These are phyloP conservation scores for Trichoderma sp. DNA, from an alignment of 2,329 filamentous ascomycete genomes.

Conservation along the genomic window DNA sequence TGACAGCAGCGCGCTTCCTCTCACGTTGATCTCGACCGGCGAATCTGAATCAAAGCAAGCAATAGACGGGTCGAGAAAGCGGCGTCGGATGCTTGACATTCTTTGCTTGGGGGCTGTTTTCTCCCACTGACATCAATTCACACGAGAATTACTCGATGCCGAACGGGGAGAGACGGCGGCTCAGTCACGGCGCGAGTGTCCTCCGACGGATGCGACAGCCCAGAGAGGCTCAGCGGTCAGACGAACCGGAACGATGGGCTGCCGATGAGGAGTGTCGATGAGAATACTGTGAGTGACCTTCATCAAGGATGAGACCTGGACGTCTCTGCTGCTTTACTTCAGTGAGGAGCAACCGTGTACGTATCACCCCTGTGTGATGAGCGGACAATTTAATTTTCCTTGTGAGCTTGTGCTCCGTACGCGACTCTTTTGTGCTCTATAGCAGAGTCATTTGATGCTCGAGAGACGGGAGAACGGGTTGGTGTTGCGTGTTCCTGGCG, in stretches of 20 bases:
- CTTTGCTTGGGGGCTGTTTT: conserved; percentile 5
- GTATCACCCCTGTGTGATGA: not conserved
- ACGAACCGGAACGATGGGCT: not conserved
- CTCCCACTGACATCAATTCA: not conserved
- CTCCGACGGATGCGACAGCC: conserved; percentile 12
- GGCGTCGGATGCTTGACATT: not conserved
- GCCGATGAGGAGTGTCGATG: not conserved
- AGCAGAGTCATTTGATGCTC: not conserved
- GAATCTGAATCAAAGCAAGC: not conserved
- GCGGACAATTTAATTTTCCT: not conserved
- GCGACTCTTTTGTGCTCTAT: not conserved
- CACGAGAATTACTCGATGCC: not conserved
- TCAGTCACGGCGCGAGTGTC: not conserved
- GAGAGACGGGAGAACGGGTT: not conserved
- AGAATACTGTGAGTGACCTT: not conserved
- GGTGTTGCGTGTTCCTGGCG: not conserved
- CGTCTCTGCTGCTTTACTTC: not conserved
- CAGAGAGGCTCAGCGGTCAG: conserved; percentile 10
- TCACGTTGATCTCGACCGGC: too few relatives aligned
- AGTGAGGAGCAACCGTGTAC: too few relatives aligned
- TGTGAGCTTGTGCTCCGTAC: not conserved
- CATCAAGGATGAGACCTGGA: not conserved
- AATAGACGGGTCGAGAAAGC: not conserved
- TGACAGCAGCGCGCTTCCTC: too few relatives aligned
- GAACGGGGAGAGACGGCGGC: conserved; percentile 9